phyloP scores from a whole-genome alignment of 2,329 filamentous ascomycete species.

The Dactylellina sp. region DNA sequence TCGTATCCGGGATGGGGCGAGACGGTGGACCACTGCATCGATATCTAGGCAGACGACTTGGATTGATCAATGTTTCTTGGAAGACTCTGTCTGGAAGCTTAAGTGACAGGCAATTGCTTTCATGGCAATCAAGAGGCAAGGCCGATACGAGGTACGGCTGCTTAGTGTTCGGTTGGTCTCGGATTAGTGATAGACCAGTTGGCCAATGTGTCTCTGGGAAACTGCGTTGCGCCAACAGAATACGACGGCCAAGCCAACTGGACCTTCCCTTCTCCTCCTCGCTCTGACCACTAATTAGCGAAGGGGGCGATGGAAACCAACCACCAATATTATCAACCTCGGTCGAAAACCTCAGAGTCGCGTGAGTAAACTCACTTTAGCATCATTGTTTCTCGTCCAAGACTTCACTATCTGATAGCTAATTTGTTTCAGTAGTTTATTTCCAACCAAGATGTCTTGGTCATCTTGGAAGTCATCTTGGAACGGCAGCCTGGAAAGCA shows the following conservation, averaged over 20 bases:
- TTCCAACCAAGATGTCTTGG: constrained; percentile 27
- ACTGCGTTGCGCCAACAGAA: constrained; percentile 9
- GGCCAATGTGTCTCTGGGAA: not conserved
- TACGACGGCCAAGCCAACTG: constrained; percentile 17
- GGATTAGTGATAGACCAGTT: constrained; percentile 13
- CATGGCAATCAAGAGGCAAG: not conserved
- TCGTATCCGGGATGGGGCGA: constrained; percentile 11
- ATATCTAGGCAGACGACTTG: constrained; percentile 22
- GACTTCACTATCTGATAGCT: constrained; percentile 23
- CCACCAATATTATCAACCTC: constrained; percentile 18
- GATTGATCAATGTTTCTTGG: constrained; percentile 16
- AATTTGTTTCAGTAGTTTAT: constrained; percentile 13
- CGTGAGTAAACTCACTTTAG: constrained; percentile 25
- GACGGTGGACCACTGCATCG: not conserved
- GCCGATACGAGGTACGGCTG: not conserved
- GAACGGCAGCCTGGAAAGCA: constrained; percentile 33
- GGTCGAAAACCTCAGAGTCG: constrained; percentile 34
- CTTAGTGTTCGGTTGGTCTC: not conserved
- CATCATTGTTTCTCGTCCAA: constrained; percentile 32
- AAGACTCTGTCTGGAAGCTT: not conserved
- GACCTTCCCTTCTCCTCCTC: constrained; percentile 3
- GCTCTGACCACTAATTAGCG: not conserved
- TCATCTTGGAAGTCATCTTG: constrained; percentile 31
- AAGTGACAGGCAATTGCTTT: not conserved
- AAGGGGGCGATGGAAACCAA: constrained; percentile 13